A percentile compares a stretch with the other conserved stretches of the same genome.
phyloP scores from a whole-genome alignment of 106 monocot species.

The Dioscorea alata region DNA sequence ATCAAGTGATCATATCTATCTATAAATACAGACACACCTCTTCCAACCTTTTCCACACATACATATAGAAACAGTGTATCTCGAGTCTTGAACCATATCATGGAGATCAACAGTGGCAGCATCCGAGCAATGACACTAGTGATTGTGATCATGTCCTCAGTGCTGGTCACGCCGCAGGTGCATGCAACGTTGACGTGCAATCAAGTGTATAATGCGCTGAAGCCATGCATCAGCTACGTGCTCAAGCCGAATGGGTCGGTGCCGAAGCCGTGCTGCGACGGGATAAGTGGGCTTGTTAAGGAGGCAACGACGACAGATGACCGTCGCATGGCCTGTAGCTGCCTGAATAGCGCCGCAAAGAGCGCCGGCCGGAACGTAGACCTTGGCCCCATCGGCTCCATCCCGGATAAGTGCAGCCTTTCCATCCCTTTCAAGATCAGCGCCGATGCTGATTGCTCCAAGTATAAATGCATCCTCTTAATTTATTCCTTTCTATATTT shows the following conservation, averaged over 20 bases:
- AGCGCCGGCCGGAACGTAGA: not conserved
- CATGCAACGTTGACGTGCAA: not conserved
- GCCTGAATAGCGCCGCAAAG: not conserved
- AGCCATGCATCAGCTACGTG: not conserved
- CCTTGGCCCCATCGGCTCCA: not conserved
- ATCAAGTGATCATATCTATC: no score
- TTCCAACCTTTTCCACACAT: no score
- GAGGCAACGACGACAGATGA: not conserved
- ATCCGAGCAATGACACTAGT: not conserved
- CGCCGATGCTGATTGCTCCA: not conserved
- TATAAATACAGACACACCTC: no score
- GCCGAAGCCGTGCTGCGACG: constrained; percentile 5
- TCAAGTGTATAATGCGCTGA: not conserved
- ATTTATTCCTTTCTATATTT: not conserved
- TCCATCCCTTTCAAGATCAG: constrained; percentile 6
- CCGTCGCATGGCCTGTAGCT: not conserved
- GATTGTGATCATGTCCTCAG: not conserved
- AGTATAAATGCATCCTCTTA: not conserved
- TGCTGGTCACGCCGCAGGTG: not conserved
- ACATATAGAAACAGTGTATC: no score
- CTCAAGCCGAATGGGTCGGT: not conserved
- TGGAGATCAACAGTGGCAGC: no score
- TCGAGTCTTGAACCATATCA: no score
- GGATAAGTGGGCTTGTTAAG: not conserved
- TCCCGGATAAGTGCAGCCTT: not conserved